Conservation (phyloP, 495 filamentous ascomycete species). For the Viridothelium virens region DNA sequence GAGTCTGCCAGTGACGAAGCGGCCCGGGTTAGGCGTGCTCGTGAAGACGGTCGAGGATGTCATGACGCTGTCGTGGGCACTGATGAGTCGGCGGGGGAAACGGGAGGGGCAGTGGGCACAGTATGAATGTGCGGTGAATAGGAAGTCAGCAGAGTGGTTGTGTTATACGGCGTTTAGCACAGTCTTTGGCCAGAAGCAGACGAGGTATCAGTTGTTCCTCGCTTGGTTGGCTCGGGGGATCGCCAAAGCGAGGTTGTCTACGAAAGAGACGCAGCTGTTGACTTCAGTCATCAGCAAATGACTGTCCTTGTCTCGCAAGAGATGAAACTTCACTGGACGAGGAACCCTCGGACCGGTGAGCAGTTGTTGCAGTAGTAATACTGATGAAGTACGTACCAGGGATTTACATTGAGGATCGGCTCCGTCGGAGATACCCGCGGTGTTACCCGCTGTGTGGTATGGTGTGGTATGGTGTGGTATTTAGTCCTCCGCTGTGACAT, state of each 20-base stretch:
- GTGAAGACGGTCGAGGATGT: conserved; percentile 61
- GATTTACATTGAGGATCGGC: neutral
- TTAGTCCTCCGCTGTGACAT: neutral
- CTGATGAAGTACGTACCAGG: no score
- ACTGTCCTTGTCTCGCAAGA: no score
- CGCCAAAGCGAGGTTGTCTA: neutral
- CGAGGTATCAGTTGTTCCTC: conserved; percentile 28
- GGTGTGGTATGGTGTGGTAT: neutral
- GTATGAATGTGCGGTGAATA: conserved; percentile 53
- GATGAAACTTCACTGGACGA: no score
- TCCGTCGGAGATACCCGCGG: neutral
- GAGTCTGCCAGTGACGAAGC: conserved; percentile 48
- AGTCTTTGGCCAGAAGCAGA: conserved; percentile 35
- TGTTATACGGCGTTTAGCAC: conserved; percentile 31
- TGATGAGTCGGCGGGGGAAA: conserved; percentile 54
- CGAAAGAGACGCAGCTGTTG: neutral
- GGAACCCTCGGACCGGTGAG: neutral
- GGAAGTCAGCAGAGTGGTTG: conserved; percentile 58
- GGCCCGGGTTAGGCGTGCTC: conserved; percentile 48
- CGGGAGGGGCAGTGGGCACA: conserved; percentile 41
- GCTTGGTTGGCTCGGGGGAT: conserved; percentile 25
- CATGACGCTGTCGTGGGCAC: conserved; percentile 52
- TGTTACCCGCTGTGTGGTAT: neutral
- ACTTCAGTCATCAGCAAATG: neutral
- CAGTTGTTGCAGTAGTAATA: no score